Evolutionary conservation across 345 rosid species (phyloP), one percentile per base, ranked within the genome.

Genomic region (Populus alba): DNA sequence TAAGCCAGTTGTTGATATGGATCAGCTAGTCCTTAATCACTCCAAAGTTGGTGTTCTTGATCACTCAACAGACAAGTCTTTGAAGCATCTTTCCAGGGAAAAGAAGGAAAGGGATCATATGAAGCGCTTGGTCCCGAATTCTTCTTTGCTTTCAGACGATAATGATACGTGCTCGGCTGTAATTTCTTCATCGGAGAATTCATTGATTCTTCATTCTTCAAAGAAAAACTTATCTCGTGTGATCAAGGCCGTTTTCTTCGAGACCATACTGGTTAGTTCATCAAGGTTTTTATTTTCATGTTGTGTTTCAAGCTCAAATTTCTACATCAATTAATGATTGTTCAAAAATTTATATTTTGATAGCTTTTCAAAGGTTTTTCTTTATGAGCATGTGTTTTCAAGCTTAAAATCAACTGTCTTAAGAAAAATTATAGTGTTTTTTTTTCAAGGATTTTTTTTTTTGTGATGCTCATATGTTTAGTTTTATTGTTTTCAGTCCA

Each of bases 1-100:
- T 65, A 80, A 85, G 68, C 88, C 87, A 17, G 88, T 74, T 38
- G 88, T 75, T 22, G 82, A 81, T 2, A 66, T 86, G 80, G 88
- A 84, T 25, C 72, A 72, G 43, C 53, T 81, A 33, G 69, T 82
- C 59, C 76, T 82, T n/a, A 81, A 57, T 57, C 29, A 81, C 51
- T 43, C 77, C 51, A 33, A 77, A 17, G 57, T 27, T 15, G 81
- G 35, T 39, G 61, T 7, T 6, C 61, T 27, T 71, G 31, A 65
- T 45, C 37, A 51, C 71, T 38, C 81, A 65, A 9, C 23, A 37
- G 17, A n/a, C 6, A 59, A 31, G n/a, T 13, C 75, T 57, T 62
- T 27, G 8, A 59, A 57, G 16, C 47, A 17, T 70, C 16, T 55
- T n/a, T 45, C 25, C 27, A 16, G 59, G 18, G 47, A 68, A 43